Evolutionary conservation across 169 alveolate genomes (phyloP).

Genomic region (Neospora caninum): DNA sequence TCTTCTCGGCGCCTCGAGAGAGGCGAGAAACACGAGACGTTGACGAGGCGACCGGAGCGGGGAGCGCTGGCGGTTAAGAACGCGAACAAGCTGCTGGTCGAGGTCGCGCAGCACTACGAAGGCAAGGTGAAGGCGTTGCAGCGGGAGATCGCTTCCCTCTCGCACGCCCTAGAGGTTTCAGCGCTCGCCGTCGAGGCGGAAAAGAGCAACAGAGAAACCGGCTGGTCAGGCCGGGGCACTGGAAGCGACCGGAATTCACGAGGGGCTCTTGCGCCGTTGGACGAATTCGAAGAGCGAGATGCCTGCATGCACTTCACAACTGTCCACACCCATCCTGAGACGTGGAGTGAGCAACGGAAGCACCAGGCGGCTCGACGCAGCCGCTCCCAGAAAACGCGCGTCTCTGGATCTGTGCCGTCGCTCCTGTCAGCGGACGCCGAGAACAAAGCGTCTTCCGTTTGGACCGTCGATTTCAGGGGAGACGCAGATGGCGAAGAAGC

Average conservation of each 20-base stretch:
- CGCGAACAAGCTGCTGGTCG: background rate
- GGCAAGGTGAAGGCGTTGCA: background rate
- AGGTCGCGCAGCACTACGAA: conserved; percentile 23
- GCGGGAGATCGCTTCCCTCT: background rate
- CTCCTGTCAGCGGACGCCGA: background rate
- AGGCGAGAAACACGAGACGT: background rate
- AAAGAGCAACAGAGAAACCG: background rate
- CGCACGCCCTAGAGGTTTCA: background rate
- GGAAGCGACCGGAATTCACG: background rate
- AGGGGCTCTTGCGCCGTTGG: background rate
- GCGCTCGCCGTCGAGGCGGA: background rate
- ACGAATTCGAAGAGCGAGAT: background rate
- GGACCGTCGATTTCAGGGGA: too few species aligned
- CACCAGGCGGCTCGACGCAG: background rate
- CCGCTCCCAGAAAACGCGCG: background rate
- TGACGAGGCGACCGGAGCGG: background rate
- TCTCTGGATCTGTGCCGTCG: background rate
- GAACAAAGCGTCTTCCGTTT: too few species aligned
- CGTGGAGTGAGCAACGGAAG: background rate
- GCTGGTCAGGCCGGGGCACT: background rate
- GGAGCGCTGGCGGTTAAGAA: background rate
- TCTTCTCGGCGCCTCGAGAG: background rate
- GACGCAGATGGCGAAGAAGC: too few species aligned
- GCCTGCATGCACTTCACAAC: background rate
- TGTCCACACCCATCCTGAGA: background rate